Evolutionary conservation across 208 protist genomes (phyloP).

Genomic region (Strigomonas galati): DNA sequence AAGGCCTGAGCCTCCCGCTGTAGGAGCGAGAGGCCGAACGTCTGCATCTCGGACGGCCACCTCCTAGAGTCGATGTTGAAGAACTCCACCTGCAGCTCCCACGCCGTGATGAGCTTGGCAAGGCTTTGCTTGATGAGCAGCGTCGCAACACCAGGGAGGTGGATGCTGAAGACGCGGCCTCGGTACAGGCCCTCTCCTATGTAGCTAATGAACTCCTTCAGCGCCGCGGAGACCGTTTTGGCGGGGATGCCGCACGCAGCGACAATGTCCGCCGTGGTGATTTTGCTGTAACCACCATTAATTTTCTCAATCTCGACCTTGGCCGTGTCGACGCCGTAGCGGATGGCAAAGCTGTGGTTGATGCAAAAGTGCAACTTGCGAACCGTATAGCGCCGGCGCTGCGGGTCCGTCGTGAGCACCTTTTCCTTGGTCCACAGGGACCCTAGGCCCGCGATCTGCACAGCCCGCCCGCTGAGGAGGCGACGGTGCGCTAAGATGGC

Average conservation of each 20-base stretch:
- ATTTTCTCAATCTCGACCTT: conserved; percentile 33
- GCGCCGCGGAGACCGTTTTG: conserved; percentile 45
- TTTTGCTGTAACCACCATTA: conserved; percentile 24
- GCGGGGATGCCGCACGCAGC: conserved; percentile 60
- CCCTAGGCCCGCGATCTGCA: conserved; percentile 61
- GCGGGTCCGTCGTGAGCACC: conserved; percentile 34
- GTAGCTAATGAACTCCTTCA: conserved; percentile 83
- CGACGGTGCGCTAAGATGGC: conserved; percentile 48
- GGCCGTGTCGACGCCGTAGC: conserved; percentile 37
- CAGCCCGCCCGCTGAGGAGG: conserved; percentile 55
- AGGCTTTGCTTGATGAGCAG: conserved; percentile 66
- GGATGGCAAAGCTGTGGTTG: conserved; percentile 43
- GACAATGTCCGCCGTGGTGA: conserved; percentile 65
- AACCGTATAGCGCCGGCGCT: conserved; percentile 30
- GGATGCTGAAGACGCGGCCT: conserved; percentile 57
- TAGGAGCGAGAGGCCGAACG: conserved; percentile 24
- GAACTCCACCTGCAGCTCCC: conserved; percentile 50
- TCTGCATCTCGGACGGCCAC: conserved; percentile 60
- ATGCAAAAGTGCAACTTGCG: conserved; percentile 46
- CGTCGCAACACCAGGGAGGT: conserved; percentile 57
- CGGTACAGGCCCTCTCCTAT: conserved; percentile 75
- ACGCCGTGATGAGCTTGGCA: conserved; percentile 40
- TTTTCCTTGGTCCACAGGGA: conserved; percentile 58
- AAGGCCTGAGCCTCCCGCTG: conserved; percentile 19
- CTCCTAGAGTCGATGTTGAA: conserved; percentile 70